Evolutionary conservation across 805 yeast species (phyloP).

Genomic region (Suhomyces xylopsoci): DNA sequence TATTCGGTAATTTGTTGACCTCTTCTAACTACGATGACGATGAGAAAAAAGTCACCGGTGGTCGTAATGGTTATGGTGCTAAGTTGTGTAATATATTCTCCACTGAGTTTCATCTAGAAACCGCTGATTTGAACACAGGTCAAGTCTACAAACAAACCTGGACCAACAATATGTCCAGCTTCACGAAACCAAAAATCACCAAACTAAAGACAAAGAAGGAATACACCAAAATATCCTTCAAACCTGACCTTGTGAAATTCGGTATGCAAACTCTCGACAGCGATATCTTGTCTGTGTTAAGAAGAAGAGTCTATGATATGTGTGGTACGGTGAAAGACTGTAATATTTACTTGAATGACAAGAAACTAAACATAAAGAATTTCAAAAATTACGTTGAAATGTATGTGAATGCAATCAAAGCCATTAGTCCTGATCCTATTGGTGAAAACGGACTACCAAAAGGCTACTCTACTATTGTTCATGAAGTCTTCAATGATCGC

Average conservation of each 20-base stretch:
- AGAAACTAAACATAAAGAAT: constrained; percentile 60
- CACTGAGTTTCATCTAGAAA: constrained; percentile 79
- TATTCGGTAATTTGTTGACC: constrained; percentile 91
- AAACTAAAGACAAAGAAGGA: constrained; percentile 59
- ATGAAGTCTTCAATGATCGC: constrained; percentile 76
- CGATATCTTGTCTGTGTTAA: constrained; percentile 78
- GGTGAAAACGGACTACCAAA: constrained; percentile 31
- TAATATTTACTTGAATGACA: constrained; percentile 73
- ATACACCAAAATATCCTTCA: constrained; percentile 82
- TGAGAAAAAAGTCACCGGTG: constrained; percentile 95
- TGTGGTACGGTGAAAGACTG: constrained; percentile 91
- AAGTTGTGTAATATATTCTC: constrained; percentile 95
- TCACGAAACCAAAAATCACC: constrained; percentile 72
- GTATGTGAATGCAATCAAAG: constrained; percentile 75
- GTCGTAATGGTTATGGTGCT: constrained; percentile 98
- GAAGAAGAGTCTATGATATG: constrained; percentile 91
- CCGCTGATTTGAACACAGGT: constrained; percentile 70
- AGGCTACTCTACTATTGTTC: constrained; percentile 52
- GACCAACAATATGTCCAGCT: constrained; percentile 80
- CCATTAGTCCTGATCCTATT: constrained; percentile 38
- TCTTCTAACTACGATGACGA: constrained; percentile 96
- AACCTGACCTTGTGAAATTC: constrained; percentile 82
- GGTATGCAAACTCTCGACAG: constrained; percentile 81
- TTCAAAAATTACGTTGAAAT: constrained; percentile 88
- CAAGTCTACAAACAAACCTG: constrained; percentile 77